Conservation (phyloP, 2,329 filamentous ascomycete species). For the Gaeumannomyces tritici region DNA sequence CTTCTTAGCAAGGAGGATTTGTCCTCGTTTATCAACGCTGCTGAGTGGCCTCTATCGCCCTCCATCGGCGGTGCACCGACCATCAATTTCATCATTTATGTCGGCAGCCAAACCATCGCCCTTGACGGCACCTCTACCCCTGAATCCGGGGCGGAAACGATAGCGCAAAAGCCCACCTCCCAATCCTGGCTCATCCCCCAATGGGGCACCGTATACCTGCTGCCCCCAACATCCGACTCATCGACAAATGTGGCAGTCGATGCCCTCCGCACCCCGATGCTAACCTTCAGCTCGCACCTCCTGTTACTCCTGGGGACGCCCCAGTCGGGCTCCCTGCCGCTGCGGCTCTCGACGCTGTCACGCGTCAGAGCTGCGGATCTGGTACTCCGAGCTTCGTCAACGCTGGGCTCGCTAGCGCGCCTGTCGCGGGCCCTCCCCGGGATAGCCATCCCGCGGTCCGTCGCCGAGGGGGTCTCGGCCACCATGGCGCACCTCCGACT, state of each 20-base stretch:
- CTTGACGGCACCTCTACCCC: slow-evolving; percentile 10
- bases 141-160: background rate
- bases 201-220: slow-evolving; percentile 68
- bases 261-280: slow-evolving; percentile 67
- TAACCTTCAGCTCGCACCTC: slow-evolving; percentile 85
- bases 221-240: slow-evolving; percentile 35
- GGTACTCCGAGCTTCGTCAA: slow-evolving; percentile 82
- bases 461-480: slow-evolving; percentile 75
- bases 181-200: slow-evolving; percentile 87
- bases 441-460: slow-evolving; percentile 81
- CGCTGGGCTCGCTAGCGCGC: slow-evolving; percentile 83
- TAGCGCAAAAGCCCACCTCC: slow-evolving; percentile 25
- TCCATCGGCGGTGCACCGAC: slow-evolving; percentile 91
- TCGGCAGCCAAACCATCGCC: slow-evolving; percentile 66
- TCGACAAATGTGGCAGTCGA: slow-evolving; percentile 47
- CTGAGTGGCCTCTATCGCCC: slow-evolving; percentile 92
- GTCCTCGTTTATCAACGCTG: slow-evolving; percentile 91
- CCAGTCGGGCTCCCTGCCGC: slow-evolving; percentile 69
- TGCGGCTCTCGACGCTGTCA: slow-evolving; percentile 74
- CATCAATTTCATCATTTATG: slow-evolving; percentile 90
- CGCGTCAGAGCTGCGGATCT: slow-evolving; percentile 81
- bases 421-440: slow-evolving; percentile 75
- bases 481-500: slow-evolving; percentile 69
- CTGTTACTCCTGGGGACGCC: slow-evolving; percentile 81
- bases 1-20: slow-evolving; percentile 76